These are phyloP conservation scores for Aspergillaceae sp. DNA, from an alignment of 2,329 filamentous ascomycete species.

Conservation along the genomic window DNA sequence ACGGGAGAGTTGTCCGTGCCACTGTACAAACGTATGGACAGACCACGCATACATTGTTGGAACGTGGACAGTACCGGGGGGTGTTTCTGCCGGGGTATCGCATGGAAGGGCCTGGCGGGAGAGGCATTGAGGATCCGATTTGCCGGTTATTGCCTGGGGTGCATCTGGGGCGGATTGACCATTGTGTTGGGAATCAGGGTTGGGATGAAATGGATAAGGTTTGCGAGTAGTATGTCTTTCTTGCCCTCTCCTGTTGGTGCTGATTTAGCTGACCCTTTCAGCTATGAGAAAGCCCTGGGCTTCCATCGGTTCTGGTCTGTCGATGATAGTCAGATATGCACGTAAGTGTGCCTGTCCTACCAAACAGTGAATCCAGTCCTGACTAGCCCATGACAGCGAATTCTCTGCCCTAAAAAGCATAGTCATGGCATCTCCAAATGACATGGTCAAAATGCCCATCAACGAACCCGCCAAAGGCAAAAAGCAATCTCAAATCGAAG, in stretches of 20 bases:
- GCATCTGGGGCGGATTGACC: constrained; percentile 69
- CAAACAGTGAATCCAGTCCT: background rate
- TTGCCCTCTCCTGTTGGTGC: background rate
- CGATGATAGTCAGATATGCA: constrained; percentile 86
- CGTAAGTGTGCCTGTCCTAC: constrained; percentile 19
- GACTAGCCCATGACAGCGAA: constrained; percentile 40
- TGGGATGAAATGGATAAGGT: constrained; percentile 75
- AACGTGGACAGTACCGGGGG: constrained; percentile 61
- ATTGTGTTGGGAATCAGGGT: constrained; percentile 95
- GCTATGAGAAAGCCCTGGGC: constrained; percentile 79
- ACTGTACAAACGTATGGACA: constrained; percentile 89
- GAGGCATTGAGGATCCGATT: constrained; percentile 40
- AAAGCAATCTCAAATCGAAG: constrained; percentile 89
- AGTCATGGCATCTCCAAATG: constrained; percentile 81
- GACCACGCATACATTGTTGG: constrained; percentile 86
- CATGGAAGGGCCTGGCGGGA: constrained; percentile 26
- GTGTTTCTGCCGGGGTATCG: constrained; percentile 78
- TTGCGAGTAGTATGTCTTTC: constrained; percentile 46
- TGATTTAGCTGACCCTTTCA: constrained; percentile 13
- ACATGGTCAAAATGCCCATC: constrained; percentile 94
- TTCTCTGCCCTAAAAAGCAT: constrained; percentile 82
- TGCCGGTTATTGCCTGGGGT: constrained; percentile 51
- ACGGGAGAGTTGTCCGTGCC: constrained; percentile 62
- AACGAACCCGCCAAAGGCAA: constrained; percentile 89
- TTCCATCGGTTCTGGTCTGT: constrained; percentile 98